A percentile compares a stretch with the other conserved stretches of the same genome.
Evolutionary conservation across 2,329 filamentous ascomycete species (phyloP).

Genomic region (Microascus cirrosus): DNA sequence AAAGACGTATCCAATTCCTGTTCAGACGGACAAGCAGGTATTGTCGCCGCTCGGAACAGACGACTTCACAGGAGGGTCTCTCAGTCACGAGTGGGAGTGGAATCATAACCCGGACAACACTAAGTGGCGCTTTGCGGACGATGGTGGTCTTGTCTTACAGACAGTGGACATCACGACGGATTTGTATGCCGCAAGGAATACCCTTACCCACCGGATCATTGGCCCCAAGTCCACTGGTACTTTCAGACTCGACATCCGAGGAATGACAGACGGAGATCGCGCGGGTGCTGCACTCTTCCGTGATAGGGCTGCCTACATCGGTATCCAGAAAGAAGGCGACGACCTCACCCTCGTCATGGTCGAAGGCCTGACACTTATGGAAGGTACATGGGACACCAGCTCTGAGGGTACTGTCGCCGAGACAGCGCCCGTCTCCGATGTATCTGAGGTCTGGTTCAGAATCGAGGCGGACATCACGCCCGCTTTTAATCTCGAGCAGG

Average conservation of each 20-base stretch:
- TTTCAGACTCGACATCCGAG: conserved; percentile 32
- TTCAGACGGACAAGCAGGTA: conserved; percentile 13
- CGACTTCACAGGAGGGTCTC: conserved; percentile 19
- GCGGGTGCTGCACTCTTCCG: conserved; percentile 39
- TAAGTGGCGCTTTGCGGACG: conserved; percentile 28
- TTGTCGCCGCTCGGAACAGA: conserved; percentile 22
- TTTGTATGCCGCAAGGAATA: conserved; percentile 32
- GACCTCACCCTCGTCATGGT: conserved; percentile 17
- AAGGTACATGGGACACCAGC: conserved; percentile 17
- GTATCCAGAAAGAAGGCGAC: conserved; percentile 25
- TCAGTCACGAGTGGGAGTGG: conserved; percentile 40
- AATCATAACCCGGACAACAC: conserved; percentile 46
- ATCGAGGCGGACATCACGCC: conserved; percentile 12
- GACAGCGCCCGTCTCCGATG: conserved; percentile 2
- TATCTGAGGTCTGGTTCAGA: conserved; percentile 11
- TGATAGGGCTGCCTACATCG: conserved; percentile 40
- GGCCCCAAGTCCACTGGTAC: conserved; percentile 35
- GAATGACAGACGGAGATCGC: conserved; percentile 37
- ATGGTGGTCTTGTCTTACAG: conserved; percentile 23
- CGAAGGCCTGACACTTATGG: conserved; percentile 15
- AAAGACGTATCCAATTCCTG: conserved; percentile 23
- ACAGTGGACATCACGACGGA: conserved; percentile 39
- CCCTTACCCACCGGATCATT: conserved; percentile 31
- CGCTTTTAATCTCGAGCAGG: conserved; percentile 2
- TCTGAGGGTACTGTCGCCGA: conserved; percentile 17